phyloP scores from a whole-genome alignment of 1,284 basidiomycete species.

The Athelia psychrophila region DNA sequence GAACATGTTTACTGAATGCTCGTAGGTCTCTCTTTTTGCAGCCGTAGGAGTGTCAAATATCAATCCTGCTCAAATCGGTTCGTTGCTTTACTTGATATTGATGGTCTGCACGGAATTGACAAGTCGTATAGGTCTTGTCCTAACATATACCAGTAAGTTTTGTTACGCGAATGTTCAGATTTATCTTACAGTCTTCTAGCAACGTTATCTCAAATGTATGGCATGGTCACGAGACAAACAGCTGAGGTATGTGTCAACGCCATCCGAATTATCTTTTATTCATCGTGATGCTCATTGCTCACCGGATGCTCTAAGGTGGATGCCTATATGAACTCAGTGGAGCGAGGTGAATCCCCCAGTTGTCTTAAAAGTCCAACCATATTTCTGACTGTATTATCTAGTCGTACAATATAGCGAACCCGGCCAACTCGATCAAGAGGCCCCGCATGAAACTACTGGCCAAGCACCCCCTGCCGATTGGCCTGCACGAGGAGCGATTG shows the following conservation, averaged over 20 bases:
- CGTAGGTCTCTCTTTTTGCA: slow-evolving; percentile 50
- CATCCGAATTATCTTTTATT: background rate
- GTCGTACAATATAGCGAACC: slow-evolving; percentile 61
- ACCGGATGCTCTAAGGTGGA: no score
- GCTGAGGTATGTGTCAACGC: slow-evolving; percentile 58
- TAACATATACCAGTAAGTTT: slow-evolving; percentile 2
- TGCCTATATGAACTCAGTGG: slow-evolving; percentile 77
- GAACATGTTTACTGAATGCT: no score
- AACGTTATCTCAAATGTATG: slow-evolving; percentile 52
- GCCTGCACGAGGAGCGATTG: slow-evolving; percentile 50
- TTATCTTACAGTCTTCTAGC: slow-evolving; percentile 29
- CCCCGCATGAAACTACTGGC: slow-evolving; percentile 54
- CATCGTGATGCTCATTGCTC: slow-evolving; percentile 2
- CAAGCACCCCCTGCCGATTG: slow-evolving; percentile 49
- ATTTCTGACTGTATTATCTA: slow-evolving; percentile 14
- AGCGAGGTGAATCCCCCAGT: slow-evolving; percentile 47
- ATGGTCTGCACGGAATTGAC: no score
- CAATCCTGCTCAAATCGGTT: slow-evolving; percentile 63
- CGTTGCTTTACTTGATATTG: no score
- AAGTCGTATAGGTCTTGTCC: slow-evolving; percentile 2
- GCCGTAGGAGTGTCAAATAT: slow-evolving; percentile 52
- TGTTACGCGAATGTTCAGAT: background rate
- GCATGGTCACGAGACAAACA: slow-evolving; percentile 57
- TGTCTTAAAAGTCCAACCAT: no score
- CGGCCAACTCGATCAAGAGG: slow-evolving; percentile 58